These are phyloP conservation scores for Suillus brevipes DNA, from an alignment of 768 basidiomycete species.

Conservation along the genomic window DNA sequence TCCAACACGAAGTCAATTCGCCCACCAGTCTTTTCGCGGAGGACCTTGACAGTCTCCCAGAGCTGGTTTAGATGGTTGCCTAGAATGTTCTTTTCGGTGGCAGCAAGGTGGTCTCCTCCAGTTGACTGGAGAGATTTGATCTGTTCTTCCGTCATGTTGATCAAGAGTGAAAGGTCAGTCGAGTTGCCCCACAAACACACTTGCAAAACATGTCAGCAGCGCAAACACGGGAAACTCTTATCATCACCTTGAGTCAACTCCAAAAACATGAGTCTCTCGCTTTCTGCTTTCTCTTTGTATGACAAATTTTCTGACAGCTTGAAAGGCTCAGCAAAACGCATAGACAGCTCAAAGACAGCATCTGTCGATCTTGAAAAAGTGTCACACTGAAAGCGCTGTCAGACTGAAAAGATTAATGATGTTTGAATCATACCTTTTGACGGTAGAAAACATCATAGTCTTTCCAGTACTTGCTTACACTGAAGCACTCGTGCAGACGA, in stretches of 20 bases:
- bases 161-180: constrained; percentile 90
- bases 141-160: constrained; percentile 98
- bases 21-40: constrained; percentile 70
- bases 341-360: constrained; percentile 92
- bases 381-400: constrained; percentile 61
- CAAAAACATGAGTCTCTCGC: constrained; percentile 82
- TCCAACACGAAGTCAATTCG: constrained; percentile 82
- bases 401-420: constrained; percentile 4
- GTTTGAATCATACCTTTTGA: constrained; percentile 62
- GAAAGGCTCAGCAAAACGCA: constrained; percentile 87
- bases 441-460: constrained; percentile 95
- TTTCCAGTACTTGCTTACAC: constrained; percentile 84
- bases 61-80: constrained; percentile 76
- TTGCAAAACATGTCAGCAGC: constrained; percentile 27
- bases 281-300: constrained; percentile 57
- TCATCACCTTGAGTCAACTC: constrained; percentile 85
- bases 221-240: constrained; percentile 5
- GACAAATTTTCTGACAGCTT: constrained; percentile 55
- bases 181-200: constrained; percentile 98
- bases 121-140: constrained; percentile 96
- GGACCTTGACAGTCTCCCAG: constrained; percentile 72
- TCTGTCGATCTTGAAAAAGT: constrained; percentile 92
- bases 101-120: constrained; percentile 92
- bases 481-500: constrained; percentile 91
- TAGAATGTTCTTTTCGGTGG: constrained; percentile 94